Evolutionary conservation across 208 protist genomes (phyloP).

Genomic region (Borovskyia barvae): DNA sequence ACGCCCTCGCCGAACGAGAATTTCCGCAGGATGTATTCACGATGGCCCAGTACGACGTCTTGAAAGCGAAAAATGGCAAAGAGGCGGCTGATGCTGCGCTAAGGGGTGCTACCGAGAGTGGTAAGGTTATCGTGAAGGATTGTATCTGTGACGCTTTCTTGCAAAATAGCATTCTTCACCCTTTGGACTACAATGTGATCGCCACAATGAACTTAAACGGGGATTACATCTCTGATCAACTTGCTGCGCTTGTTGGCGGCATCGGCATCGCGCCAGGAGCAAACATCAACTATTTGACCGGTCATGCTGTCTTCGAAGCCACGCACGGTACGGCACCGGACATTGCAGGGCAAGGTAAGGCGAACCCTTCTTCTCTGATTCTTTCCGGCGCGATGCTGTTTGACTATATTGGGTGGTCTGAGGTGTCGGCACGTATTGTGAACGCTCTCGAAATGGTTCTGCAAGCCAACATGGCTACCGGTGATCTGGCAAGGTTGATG

Average conservation of each 20-base stretch:
- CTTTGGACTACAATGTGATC: conserved; percentile 42
- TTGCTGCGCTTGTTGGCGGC: conserved; percentile 68
- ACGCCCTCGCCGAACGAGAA: conserved; percentile 41
- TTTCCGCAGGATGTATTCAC: conserved; percentile 28
- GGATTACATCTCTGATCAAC: conserved; percentile 58
- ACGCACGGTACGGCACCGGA: conserved; percentile 62
- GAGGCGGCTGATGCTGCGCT: conserved; percentile 30
- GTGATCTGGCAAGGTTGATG: conserved; percentile 40
- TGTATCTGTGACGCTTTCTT: conserved; percentile 58
- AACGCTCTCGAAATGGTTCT: conserved; percentile 42
- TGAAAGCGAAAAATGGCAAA: conserved; percentile 32
- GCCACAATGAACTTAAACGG: conserved; percentile 57
- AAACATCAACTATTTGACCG: conserved; percentile 58
- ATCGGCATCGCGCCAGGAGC: conserved; percentile 62
- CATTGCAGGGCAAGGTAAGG: conserved; percentile 38
- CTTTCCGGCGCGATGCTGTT: conserved; percentile 49
- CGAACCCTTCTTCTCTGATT: conserved; percentile 50
- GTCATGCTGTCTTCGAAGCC: conserved; percentile 53
- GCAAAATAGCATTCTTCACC: conserved; percentile 49
- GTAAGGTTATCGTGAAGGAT: conserved; percentile 53
- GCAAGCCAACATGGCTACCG: conserved; percentile 28
- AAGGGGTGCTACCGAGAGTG: conserved; percentile 20
- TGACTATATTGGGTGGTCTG: conserved; percentile 48
- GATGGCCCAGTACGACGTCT: conserved; percentile 34
- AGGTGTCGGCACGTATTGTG: conserved; percentile 29